phyloP scores from a whole-genome alignment of 306 rosid species.

The Casuarina glauca region DNA sequence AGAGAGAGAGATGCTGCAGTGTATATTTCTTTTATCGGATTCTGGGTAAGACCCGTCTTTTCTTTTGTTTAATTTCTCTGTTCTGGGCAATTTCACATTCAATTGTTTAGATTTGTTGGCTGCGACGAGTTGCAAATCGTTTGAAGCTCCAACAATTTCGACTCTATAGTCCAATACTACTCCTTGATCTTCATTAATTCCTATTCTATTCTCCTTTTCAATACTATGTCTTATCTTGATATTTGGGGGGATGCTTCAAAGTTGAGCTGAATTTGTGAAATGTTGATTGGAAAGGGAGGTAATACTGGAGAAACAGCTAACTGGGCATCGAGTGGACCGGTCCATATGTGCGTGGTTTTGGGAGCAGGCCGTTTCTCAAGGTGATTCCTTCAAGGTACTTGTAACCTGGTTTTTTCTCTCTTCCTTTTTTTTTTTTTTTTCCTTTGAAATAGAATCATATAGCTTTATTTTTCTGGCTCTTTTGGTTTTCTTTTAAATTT shows the following conservation, averaged over 20 bases:
- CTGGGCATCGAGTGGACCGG: constrained; percentile 96
- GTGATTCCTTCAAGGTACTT: constrained; percentile 77
- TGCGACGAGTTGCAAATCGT: not conserved
- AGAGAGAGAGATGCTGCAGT: constrained; percentile 68
- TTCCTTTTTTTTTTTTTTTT: not conserved
- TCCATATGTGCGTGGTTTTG: constrained; percentile 92
- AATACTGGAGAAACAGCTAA: constrained; percentile 92
- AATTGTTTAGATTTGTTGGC: not conserved
- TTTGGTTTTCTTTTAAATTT: not conserved
- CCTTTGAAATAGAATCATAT: not conserved
- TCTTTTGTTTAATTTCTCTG: not conserved
- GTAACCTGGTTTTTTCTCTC: not conserved
- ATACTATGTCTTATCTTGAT: not conserved
- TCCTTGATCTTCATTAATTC: not conserved
- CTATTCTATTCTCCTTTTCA: not conserved
- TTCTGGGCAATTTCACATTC: not conserved
- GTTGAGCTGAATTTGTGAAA: constrained; percentile 12
- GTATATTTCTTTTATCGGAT: constrained; percentile 94
- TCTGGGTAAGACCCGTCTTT: constrained; percentile 59
- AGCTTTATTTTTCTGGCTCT: not conserved
- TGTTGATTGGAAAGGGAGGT: constrained; percentile 64
- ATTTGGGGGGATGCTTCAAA: constrained; percentile 9
- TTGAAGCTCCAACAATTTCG: not conserved
- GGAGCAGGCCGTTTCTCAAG: constrained; percentile 79
- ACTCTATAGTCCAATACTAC: not conserved